Evolutionary conservation across 2,329 filamentous ascomycete species (phyloP), one percentile per base, ranked within the genome.

Genomic region (Sarocladium strictum): DNA sequence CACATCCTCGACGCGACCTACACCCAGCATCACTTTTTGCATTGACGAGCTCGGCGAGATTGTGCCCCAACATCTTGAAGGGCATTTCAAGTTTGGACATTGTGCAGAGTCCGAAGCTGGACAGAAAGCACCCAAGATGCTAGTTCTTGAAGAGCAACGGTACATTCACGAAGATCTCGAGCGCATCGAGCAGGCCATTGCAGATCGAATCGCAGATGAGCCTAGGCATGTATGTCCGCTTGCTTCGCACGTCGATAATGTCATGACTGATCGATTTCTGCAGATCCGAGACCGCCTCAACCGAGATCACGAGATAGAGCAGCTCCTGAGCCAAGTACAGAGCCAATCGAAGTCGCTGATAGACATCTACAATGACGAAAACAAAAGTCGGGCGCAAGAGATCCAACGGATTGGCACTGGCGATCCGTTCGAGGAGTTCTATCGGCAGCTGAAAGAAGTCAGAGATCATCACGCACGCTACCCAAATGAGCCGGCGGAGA

Each of bases 111-210:
- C n/a, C n/a, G n/a, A n/a, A n/a, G n/a, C 29, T 32, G 12, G 29
- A 6, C 29, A 32, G 29, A 29, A 52, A 3, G 32, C 5, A 53
- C 11, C 32, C 61, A 73, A 43, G 6, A 86, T 97, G 91, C 76
- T 96, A 85, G 76, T 96, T 62, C 75, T 97, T 59, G 95, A 99
- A 77, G 92, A 97, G 63, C 88, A 97, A 73, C 84, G 94, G 63
- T 91, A 90, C 65, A 83, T 97, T 63, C 92, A 97, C 64, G 94
- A 99, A 81, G 94, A 99, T 72, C 76, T 99, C 52, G 94, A 99
- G 79, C 86, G 94, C 59, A 81, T 99, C 57, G 94, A 99, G 73
- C 90, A 96, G 70, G 94, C 89, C 54, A 87, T 97, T 64, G 87
- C 90, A 54, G 92, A 97, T 73, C 88, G 92, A 65, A 83, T 95